A percentile compares a stretch with the other conserved stretches of the same genome.
phyloP scores from a whole-genome alignment of 805 yeast genomes.

The Hemisphaericaspora nanyangensis region DNA sequence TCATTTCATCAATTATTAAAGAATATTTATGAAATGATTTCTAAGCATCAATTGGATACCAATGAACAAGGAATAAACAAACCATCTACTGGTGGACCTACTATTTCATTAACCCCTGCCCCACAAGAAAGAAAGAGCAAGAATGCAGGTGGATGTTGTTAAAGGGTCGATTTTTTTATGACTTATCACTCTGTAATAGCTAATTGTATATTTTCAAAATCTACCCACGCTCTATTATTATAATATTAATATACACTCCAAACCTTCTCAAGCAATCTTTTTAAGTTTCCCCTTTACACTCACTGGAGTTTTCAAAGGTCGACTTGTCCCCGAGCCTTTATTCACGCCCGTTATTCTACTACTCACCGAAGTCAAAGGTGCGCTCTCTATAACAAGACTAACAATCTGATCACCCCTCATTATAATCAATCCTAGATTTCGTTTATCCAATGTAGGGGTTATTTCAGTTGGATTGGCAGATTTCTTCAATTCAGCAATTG shows the following conservation, averaged over 20 bases:
- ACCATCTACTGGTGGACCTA: slow-evolving; percentile 80
- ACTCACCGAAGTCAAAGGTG: slow-evolving; percentile 41
- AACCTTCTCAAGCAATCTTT: slow-evolving; percentile 9
- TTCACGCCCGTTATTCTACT: slow-evolving; percentile 17
- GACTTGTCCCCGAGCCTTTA: slow-evolving; percentile 24
- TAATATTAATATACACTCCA: too few species aligned
- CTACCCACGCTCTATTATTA: too few species aligned
- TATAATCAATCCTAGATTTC: slow-evolving; percentile 76
- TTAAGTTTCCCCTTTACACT: slow-evolving; percentile 19
- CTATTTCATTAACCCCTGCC: slow-evolving; percentile 88
- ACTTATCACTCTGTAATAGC: not conserved
- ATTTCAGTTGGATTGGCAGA: slow-evolving; percentile 28
- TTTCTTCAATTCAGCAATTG: slow-evolving; percentile 35
- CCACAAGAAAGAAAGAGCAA: slow-evolving; percentile 71
- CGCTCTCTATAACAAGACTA: slow-evolving; percentile 61
- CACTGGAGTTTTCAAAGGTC: slow-evolving; percentile 35
- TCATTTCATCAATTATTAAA: slow-evolving; percentile 92
- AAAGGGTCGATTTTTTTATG: slow-evolving; percentile 8
- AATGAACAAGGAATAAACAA: slow-evolving; percentile 60
- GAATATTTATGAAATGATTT: slow-evolving; percentile 90
- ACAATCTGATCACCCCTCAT: slow-evolving; percentile 87
- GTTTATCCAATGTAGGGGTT: slow-evolving; percentile 42
- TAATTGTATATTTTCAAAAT: not conserved
- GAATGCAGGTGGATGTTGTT: slow-evolving; percentile 70
- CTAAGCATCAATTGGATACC: slow-evolving; percentile 87